A percentile compares a stretch with the other conserved stretches of the same genome.
These are phyloP conservation scores for Phaffia tasmanica DNA, from an alignment of 768 basidiomycete species.

Conservation along the genomic window DNA sequence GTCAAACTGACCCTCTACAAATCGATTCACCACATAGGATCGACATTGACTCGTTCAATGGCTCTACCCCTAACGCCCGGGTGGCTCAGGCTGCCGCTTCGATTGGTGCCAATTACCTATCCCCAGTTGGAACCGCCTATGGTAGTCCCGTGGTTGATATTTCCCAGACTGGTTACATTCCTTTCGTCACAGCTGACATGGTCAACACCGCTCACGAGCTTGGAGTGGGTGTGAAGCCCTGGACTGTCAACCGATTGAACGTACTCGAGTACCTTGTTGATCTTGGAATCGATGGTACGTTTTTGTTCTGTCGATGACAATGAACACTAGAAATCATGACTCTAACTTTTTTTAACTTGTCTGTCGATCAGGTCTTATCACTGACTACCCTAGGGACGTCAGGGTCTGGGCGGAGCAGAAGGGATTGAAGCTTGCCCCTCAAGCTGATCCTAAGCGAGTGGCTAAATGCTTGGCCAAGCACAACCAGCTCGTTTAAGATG, in stretches of 20 bases:
- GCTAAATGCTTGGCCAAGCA: conserved; percentile 53
- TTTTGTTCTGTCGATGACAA: neutral
- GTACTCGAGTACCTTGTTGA: conserved; percentile 52
- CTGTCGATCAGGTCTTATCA: conserved; percentile 44
- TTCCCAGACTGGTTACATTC: conserved; percentile 41
- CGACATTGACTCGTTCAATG: conserved; percentile 53
- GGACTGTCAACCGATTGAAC: conserved; percentile 58
- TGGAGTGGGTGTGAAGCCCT: conserved; percentile 56
- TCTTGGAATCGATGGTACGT: conserved; percentile 54
- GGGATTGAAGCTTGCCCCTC: conserved; percentile 48
- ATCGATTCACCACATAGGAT: conserved; percentile 37
- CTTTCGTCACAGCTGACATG: conserved; percentile 60
- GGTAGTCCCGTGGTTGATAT: conserved; percentile 42
- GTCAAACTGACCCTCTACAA: neutral
- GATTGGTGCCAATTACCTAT: conserved; percentile 56
- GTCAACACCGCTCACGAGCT: conserved; percentile 54
- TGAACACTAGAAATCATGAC: neutral
- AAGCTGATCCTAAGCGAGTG: conserved; percentile 51
- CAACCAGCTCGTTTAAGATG: conserved; percentile 29
- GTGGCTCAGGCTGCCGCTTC: conserved; percentile 58
- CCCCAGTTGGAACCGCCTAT: conserved; percentile 47
- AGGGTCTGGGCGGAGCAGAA: conserved; percentile 50
- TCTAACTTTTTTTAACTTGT: neutral
- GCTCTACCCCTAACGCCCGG: conserved; percentile 48
- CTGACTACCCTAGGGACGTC: conserved; percentile 57